Evolutionary conservation across 495 filamentous ascomycete genomes (phyloP).

Genomic region (Filosporella fistucella): DNA sequence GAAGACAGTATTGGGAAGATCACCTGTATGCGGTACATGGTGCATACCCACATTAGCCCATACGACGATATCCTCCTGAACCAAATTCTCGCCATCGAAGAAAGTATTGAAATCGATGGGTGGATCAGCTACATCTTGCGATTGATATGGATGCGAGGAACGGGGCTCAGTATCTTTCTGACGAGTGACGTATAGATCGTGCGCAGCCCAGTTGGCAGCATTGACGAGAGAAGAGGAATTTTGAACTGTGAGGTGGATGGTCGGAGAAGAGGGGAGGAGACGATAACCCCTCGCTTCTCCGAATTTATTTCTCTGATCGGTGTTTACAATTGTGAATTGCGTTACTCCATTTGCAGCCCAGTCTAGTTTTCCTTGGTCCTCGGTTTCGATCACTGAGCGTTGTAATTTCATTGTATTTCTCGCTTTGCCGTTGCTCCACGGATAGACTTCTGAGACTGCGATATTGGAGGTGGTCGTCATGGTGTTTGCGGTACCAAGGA

Average conservation of each 20-base stretch:
- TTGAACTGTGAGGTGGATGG: constrained; percentile 40
- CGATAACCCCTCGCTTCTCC: constrained; percentile 52
- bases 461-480: constrained; percentile 1
- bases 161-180: constrained; percentile 50
- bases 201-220: constrained; percentile 40
- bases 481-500: constrained; percentile 42
- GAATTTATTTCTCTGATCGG: constrained; percentile 38
- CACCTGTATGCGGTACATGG: constrained; percentile 49
- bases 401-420: constrained; percentile 23
- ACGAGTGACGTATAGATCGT: constrained; percentile 43
- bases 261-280: constrained; percentile 37
- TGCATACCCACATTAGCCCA: constrained; percentile 56
- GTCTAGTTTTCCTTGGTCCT: constrained; percentile 36
- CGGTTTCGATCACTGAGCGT: constrained; percentile 32
- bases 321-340: constrained; percentile 45
- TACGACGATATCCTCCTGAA: constrained; percentile 42
- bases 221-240: constrained; percentile 41
- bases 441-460: constrained; percentile 5
- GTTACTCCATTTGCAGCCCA: constrained; percentile 42
- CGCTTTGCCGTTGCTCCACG: background rate
- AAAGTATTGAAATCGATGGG: constrained; percentile 49
- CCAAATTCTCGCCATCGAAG: constrained; percentile 47
- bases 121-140: constrained; percentile 39
- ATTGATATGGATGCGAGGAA: constrained; percentile 42
- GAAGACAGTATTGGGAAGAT: constrained; percentile 49